Percentiles rank a stretch among this genome's conserved stretches.
Conservation (phyloP, 352 stramenopile genomes). For the Pythium brachiatum region DNA sequence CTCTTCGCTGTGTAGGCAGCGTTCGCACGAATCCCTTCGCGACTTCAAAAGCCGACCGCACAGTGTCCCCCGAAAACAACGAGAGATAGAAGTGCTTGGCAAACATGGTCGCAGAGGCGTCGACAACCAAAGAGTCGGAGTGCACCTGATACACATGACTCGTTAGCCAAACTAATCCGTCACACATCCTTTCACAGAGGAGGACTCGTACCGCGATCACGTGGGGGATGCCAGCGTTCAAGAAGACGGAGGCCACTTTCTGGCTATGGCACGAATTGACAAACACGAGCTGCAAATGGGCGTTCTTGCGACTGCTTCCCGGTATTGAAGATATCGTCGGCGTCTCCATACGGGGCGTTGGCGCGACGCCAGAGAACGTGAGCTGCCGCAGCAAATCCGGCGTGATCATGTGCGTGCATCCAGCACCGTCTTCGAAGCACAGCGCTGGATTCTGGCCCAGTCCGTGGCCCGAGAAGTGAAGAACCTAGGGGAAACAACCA, state of each 20-base stretch:
- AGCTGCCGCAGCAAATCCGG: slow-evolving; percentile 58
- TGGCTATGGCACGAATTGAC: slow-evolving; percentile 87
- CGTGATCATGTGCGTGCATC: slow-evolving; percentile 75
- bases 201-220: slow-evolving; percentile 82
- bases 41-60: slow-evolving; percentile 70
- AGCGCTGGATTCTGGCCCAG: slow-evolving; percentile 63
- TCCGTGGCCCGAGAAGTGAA: slow-evolving; percentile 81
- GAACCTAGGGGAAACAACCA: no score
- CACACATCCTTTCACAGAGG: not conserved
- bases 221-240: slow-evolving; percentile 87
- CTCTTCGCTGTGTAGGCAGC: slow-evolving; percentile 55
- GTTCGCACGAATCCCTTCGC: slow-evolving; percentile 65
- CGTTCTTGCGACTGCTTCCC: slow-evolving; percentile 6
- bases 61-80: slow-evolving; percentile 69
- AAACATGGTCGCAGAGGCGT: slow-evolving; percentile 76
- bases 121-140: slow-evolving; percentile 73
- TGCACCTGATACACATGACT: slow-evolving; percentile 38
- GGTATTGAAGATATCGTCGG: slow-evolving; percentile 5
- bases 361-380: slow-evolving; percentile 49
- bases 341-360: slow-evolving; percentile 10
- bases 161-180: not conserved
- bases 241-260: slow-evolving; percentile 83
- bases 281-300: slow-evolving; percentile 62
- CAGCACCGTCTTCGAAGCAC: slow-evolving; percentile 77
- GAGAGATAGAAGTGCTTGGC: slow-evolving; percentile 86